phyloP scores from a whole-genome alignment of 768 basidiomycete species.

The Kwoniella botswanensis region DNA sequence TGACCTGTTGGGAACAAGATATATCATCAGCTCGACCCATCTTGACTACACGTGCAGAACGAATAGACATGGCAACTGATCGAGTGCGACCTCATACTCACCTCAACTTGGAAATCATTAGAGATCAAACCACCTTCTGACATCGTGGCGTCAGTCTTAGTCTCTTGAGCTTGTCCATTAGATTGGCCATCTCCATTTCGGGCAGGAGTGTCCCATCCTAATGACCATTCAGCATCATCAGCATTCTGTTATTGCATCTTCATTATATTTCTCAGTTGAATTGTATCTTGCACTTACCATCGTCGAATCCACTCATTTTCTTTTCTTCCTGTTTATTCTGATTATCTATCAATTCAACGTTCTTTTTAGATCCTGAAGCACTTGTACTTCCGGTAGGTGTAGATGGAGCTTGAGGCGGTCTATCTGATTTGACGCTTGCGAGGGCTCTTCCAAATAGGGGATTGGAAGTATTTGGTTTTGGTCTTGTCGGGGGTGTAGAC shows the following conservation, averaged over 20 bases:
- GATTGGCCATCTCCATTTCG: slow-evolving; percentile 9
- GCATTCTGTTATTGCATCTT: not conserved
- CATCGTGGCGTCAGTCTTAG: slow-evolving; percentile 19
- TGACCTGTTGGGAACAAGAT: slow-evolving; percentile 67
- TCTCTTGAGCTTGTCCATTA: slow-evolving; percentile 6
- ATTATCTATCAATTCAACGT: slow-evolving; percentile 4
- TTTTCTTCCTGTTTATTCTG: slow-evolving; percentile 16
- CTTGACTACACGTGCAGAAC: no score
- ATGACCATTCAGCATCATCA: not conserved
- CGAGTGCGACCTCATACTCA: slow-evolving; percentile 18
- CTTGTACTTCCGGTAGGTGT: slow-evolving; percentile 2
- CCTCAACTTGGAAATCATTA: slow-evolving; percentile 49
- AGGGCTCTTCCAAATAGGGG: slow-evolving; percentile 45
- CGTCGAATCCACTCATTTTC: slow-evolving; percentile 12
- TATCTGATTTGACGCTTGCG: slow-evolving; percentile 41
- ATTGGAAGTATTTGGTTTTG: slow-evolving; percentile 36
- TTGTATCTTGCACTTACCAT: slow-evolving; percentile 3
- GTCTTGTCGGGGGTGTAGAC: slow-evolving; percentile 21
- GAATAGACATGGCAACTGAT: no score
- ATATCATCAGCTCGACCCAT: not conserved
- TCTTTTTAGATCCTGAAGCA: not conserved
- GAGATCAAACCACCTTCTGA: slow-evolving; percentile 40
- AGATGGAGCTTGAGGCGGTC: slow-evolving; percentile 11
- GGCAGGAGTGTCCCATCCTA: slow-evolving; percentile 21
- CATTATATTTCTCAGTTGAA: no score